Base-by-base conservation (phyloP, 495 filamentous ascomycete genomes). In the Aspergillus taichungensis region DNA sequence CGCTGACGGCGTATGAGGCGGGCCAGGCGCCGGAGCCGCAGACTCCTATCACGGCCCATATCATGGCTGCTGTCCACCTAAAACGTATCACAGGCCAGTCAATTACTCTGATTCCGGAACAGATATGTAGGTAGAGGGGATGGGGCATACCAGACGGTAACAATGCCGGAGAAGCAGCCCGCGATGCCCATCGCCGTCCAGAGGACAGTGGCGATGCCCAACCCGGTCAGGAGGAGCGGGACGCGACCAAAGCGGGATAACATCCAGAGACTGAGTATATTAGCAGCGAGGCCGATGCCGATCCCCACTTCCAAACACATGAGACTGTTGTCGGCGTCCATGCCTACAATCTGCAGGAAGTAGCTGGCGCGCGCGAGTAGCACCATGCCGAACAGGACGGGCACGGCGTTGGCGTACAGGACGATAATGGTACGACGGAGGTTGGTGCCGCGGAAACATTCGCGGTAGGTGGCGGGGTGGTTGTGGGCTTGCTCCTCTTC, bases 361-460 rank as follows among this genome's bases (percentile, higher is more conserved):
- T 68, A 68, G 0, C 61, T 65, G 3, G 50, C 47, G 41, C 56
- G 63, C 0, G 59, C 54, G 13, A 68, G 29, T 5, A 68, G 31
- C 9, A 59, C 53, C 8, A 68, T 8, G 0, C 65, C 65, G 30
- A 68, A 63, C n/a, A 65, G 35, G 6, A 56, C 48, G 0, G 65
- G 61, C 2, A 65, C 28, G 2, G 57, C 29, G 7, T 50, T 59
- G 0, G 60, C 66, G 42, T 72, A 71, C 12, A 68, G 58, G 2
- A 68, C 62, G 38, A 77, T 72, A 41, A 68, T 46, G 4, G 76
- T 78, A 10, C 74, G 61, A 3, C 68, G 61, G 6, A 56, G 55
- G 36, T 76, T 64, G 6, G 60, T 57, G 24, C 72, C 72, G 9
- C 50, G 49, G 50, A 72, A 73, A 32, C 72, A 69, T 30, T 76